These are phyloP conservation scores for Plasmodium ovale DNA, from an alignment of 169 alveolate genomes.

Conservation along the genomic window DNA sequence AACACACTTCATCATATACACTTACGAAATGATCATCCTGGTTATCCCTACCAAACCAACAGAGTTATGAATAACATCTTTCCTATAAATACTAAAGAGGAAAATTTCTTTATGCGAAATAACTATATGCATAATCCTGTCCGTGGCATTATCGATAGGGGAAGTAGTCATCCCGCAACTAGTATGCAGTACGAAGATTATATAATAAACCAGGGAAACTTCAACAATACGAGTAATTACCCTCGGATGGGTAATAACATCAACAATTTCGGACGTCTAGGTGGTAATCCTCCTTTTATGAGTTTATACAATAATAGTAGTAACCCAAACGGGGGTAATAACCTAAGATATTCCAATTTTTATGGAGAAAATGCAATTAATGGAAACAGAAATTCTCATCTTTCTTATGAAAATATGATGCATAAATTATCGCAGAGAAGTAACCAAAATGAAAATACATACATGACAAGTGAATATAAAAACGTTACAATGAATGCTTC, in stretches of 20 bases:
- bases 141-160: no score
- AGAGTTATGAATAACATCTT: conserved; percentile 8
- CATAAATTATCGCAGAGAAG: no score
- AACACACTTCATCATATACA: conserved; percentile 61
- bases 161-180: no score
- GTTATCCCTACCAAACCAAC: background rate
- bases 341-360: background rate
- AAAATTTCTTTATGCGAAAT: no score
- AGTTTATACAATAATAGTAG: background rate
- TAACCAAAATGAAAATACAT: no score
- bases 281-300: conserved; percentile 15
- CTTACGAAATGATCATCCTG: conserved; percentile 24
- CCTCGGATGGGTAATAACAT: no score
- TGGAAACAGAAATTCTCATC: no score
- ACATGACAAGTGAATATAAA: no score
- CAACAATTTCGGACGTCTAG: background rate
- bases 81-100: background rate
- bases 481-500: no score
- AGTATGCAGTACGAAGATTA: background rate
- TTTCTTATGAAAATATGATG: no score
- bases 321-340: background rate
- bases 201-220: background rate
- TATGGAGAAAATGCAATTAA: background rate
- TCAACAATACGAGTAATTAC: no score
- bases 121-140: no score